Conservation (phyloP, 352 stramenopile species). For the Elongisporangium undulatum region DNA sequence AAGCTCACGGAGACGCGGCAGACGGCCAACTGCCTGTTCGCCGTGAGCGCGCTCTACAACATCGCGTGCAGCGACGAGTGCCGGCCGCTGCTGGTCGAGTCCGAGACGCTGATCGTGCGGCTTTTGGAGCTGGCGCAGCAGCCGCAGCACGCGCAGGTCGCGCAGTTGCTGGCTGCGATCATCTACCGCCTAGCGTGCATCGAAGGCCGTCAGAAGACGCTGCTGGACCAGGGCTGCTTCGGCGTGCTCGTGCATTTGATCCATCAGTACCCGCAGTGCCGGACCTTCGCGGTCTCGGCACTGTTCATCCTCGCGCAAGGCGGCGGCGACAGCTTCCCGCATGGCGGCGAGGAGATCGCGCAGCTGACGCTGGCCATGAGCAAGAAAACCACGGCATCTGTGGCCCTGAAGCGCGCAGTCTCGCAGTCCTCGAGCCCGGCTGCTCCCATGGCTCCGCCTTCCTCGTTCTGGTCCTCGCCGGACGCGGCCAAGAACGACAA, state of each 20-base stretch:
- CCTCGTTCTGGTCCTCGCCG: background rate
- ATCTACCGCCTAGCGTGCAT: constrained; percentile 44
- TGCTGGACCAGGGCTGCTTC: constrained; percentile 47
- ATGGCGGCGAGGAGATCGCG: constrained; percentile 53
- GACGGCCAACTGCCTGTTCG: constrained; percentile 39
- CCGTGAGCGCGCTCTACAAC: constrained; percentile 67
- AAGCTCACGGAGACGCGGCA: constrained; percentile 26
- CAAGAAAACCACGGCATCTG: background rate
- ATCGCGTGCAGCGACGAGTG: constrained; percentile 69
- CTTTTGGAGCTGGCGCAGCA: constrained; percentile 28
- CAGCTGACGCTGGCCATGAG: constrained; percentile 30
- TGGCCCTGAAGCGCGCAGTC: background rate
- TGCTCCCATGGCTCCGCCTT: background rate
- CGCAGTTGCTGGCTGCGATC: constrained; percentile 46
- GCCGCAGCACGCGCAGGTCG: constrained; percentile 26
- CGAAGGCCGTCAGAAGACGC: constrained; percentile 7
- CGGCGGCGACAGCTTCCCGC: constrained; percentile 43
- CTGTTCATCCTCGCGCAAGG: constrained; percentile 46
- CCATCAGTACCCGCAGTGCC: constrained; percentile 27
- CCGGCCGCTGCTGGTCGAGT: constrained; percentile 40
- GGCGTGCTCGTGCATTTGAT: constrained; percentile 45
- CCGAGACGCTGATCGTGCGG: constrained; percentile 24
- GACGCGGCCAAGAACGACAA: background rate
- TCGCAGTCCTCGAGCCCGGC: background rate
- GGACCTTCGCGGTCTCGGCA: constrained; percentile 49